Conservation (phyloP, 169 alveolate genomes). For the Theileria equi region DNA sequence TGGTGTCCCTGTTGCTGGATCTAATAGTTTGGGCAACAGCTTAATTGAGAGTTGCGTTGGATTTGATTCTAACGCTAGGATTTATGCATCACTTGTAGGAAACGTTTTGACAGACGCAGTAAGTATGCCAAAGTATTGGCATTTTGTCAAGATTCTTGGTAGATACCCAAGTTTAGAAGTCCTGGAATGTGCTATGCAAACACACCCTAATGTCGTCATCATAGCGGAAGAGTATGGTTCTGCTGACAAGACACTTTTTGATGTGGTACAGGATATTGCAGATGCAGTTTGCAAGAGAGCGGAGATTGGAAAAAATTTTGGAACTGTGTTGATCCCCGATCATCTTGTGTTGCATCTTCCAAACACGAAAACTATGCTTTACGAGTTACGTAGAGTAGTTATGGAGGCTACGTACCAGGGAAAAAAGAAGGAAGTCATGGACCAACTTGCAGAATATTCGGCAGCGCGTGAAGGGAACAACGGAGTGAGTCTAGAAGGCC, state of each 20-base stretch:
- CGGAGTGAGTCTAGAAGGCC: conserved; percentile 16
- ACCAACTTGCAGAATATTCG: conserved; percentile 2
- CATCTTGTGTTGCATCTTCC: conserved; percentile 93
- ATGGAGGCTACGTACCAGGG: conserved; percentile 64
- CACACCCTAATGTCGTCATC: conserved; percentile 95
- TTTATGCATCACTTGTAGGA: conserved; percentile 94
- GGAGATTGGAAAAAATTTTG: conserved; percentile 90
- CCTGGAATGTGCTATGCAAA: conserved; percentile 92
- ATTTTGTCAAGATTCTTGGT: conserved; percentile 96
- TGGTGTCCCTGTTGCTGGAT: conserved; percentile 95
- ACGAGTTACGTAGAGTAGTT: conserved; percentile 86
- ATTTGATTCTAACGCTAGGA: conserved; percentile 94
- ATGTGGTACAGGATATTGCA: conserved; percentile 92
- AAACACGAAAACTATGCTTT: conserved; percentile 85
- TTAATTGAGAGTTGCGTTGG: conserved; percentile 93
- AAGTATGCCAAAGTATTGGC: conserved; percentile 97
- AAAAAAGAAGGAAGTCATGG: conserved; percentile 62
- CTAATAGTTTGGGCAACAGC: conserved; percentile 87
- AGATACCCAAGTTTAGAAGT: conserved; percentile 94
- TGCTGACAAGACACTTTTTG: conserved; percentile 90
- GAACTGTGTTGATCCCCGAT: conserved; percentile 96
- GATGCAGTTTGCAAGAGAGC: conserved; percentile 93
- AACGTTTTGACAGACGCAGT: conserved; percentile 97
- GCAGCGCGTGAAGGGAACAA: background rate
- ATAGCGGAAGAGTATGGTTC: conserved; percentile 94